Conservation (phyloP, 768 basidiomycete species). For the Leucosporidium creatinivorum region DNA sequence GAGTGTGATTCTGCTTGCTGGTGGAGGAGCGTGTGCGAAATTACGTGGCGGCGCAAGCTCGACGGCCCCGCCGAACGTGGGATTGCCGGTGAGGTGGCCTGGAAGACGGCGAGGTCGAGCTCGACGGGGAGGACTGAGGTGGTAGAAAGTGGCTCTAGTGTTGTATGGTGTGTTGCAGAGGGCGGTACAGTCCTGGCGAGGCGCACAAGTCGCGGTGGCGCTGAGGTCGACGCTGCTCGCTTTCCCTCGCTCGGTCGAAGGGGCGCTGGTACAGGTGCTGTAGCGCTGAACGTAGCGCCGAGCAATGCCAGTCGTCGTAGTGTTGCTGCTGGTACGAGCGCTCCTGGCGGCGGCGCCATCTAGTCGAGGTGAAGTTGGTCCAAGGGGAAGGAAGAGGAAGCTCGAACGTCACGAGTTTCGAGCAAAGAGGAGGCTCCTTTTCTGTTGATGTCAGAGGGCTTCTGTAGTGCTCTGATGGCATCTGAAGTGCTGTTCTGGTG, state of each 20-base stretch:
- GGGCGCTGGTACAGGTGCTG: background rate
- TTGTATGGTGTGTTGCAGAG: background rate
- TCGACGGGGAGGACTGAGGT: background rate
- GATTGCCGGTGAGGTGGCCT: background rate
- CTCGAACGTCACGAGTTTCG: too few species aligned
- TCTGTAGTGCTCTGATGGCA: too few species aligned
- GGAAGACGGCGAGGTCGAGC: background rate
- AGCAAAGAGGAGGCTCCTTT: too few species aligned
- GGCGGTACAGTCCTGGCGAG: background rate
- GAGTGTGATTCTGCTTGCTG: background rate
- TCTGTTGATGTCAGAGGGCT: too few species aligned
- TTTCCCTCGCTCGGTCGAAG: background rate
- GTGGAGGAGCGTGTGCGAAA: background rate
- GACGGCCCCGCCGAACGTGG: background rate
- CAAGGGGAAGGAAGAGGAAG: too few species aligned
- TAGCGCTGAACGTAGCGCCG: background rate
- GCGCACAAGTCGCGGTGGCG: background rate
- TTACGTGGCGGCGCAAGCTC: too few species aligned
- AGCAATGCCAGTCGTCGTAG: background rate
- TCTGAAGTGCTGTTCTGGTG: too few species aligned
- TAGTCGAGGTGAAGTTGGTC: too few species aligned
- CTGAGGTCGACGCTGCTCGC: background rate
- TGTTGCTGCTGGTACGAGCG: background rate
- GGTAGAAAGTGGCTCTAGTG: background rate
- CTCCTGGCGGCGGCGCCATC: too few species aligned